Evolutionary conservation across 805 yeast species (phyloP), one percentile per base, ranked within the genome.

Genomic region (Saccharomyces eubayanus): DNA sequence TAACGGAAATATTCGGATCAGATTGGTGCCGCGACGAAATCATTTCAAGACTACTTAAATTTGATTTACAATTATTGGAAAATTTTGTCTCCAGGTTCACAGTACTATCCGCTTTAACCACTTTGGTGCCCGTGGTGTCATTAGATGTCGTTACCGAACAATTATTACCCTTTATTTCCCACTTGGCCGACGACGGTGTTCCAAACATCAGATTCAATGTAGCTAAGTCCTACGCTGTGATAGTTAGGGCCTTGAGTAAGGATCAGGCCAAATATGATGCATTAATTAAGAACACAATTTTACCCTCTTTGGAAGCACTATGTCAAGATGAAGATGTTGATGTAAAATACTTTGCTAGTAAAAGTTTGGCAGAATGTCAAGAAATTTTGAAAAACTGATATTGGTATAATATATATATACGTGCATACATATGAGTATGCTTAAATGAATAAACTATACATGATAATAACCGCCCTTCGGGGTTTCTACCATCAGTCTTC

Each of bases 181-280:
- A 80, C 49, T 76, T 92, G 62, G 77, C 83, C 43, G 76, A 75
- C 41, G 99, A 94, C 72, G 79, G 83, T 6, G 97, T 94, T 53
- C 97, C 99, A 62, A 94, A 94, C 70, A 91, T 94, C 58, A 81
- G 97, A 66, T 94, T 94, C 75, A 94, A 91, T 72, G 90, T 87
- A 57, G 97, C 99, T 28, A 90, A 89, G 71, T 81, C 96, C 14
- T 82, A 87, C 65, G 77, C 81, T 46, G 73, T 77, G 28, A 75
- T 87, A 31, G 83, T 83, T 6, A 80, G 82, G 63, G 75, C 82
- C 14, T 72, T 87, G 55, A 59, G 62, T 47, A 68, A 69, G 50
- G 69, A 66, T 52, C 60, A 57, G 31, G 58, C 55, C 24, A 53
- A 57, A 20, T 53, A 59, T 41, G 64, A 62, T 46, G 64, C 70